These are phyloP conservation scores for Clarireedia hainanense DNA, from an alignment of 2,329 filamentous ascomycete species.

Conservation along the genomic window DNA sequence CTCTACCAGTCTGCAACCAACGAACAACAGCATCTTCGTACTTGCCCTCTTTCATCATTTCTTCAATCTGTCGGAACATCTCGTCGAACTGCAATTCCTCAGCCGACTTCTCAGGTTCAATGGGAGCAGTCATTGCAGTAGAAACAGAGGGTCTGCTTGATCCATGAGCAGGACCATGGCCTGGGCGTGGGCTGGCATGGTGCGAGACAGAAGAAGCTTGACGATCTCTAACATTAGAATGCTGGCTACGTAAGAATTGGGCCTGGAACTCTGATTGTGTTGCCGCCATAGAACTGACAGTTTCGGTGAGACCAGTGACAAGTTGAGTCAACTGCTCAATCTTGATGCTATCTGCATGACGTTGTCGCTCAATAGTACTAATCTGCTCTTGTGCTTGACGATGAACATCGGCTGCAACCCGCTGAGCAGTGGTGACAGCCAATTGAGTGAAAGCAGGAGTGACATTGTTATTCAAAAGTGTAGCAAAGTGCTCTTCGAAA, in stretches of 20 bases:
- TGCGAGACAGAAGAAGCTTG: slow-evolving; percentile 10
- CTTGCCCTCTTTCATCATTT: slow-evolving; percentile 52
- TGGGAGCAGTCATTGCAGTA: slow-evolving; percentile 13
- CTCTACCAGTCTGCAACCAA: slow-evolving; percentile 57
- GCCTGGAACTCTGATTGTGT: slow-evolving; percentile 63
- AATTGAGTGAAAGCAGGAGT: slow-evolving; percentile 58
- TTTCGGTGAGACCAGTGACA: slow-evolving; percentile 58
- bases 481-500: slow-evolving; percentile 62
- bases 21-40: slow-evolving; percentile 56
- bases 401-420: slow-evolving; percentile 61
- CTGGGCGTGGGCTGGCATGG: slow-evolving; percentile 2
- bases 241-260: slow-evolving; percentile 50
- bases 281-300: slow-evolving; percentile 60
- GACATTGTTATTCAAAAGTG: slow-evolving; percentile 54
- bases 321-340: slow-evolving; percentile 65
- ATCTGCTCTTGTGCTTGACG: slow-evolving; percentile 37
- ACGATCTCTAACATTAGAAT: slow-evolving; percentile 39
- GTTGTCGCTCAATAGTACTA: slow-evolving; percentile 23
- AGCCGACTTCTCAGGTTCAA: slow-evolving; percentile 4
- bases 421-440: slow-evolving; percentile 58
- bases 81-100: slow-evolving; percentile 42
- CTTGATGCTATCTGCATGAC: slow-evolving; percentile 42
- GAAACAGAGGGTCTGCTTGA: slow-evolving; percentile 13
- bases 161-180: slow-evolving; percentile 5
- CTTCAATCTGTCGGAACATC: slow-evolving; percentile 51